Evolutionary conservation across 2,329 filamentous ascomycete species (phyloP).

Genomic region (Septoria linicola): DNA sequence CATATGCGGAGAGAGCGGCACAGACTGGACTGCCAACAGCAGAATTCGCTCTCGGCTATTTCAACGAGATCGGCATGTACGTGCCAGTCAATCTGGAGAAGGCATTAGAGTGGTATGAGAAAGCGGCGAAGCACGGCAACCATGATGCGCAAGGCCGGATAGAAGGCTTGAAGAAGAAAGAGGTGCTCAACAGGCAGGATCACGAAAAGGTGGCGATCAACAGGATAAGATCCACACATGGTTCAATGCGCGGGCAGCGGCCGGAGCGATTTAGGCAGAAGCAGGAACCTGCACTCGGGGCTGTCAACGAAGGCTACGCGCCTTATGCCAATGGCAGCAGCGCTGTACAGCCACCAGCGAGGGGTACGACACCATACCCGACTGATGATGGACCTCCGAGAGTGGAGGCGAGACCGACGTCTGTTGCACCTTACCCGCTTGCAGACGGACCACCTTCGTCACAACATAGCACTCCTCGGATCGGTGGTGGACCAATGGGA

Average conservation of each 20-base stretch:
- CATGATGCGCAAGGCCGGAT: slow-evolving; percentile 80
- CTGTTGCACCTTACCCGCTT: slow-evolving; percentile 68
- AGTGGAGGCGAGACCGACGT: slow-evolving; percentile 45
- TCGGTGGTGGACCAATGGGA: slow-evolving; percentile 29
- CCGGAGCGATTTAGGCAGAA: slow-evolving; percentile 45
- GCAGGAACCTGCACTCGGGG: slow-evolving; percentile 33
- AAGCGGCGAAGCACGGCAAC: slow-evolving; percentile 87
- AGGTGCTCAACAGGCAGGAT: slow-evolving; percentile 76
- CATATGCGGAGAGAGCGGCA: slow-evolving; percentile 85
- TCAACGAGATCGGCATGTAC: slow-evolving; percentile 93
- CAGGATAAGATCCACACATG: slow-evolving; percentile 67
- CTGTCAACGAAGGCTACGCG: slow-evolving; percentile 19
- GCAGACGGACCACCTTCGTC: slow-evolving; percentile 60
- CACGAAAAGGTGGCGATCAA: slow-evolving; percentile 89
- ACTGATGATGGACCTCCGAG: slow-evolving; percentile 39
- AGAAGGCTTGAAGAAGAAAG: slow-evolving; percentile 78
- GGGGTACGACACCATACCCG: slow-evolving; percentile 35
- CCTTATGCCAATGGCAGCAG: slow-evolving; percentile 19
- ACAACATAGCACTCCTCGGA: slow-evolving; percentile 11
- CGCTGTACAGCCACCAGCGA: slow-evolving; percentile 21
- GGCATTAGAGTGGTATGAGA: slow-evolving; percentile 84
- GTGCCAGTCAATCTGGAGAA: slow-evolving; percentile 79
- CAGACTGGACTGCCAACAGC: slow-evolving; percentile 78
- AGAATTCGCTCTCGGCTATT: slow-evolving; percentile 96
- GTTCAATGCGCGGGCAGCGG: slow-evolving; percentile 51